Evolutionary conservation across 1,284 basidiomycete genomes (phyloP).

Genomic region (Cutaneotrichosporon spelunceum): DNA sequence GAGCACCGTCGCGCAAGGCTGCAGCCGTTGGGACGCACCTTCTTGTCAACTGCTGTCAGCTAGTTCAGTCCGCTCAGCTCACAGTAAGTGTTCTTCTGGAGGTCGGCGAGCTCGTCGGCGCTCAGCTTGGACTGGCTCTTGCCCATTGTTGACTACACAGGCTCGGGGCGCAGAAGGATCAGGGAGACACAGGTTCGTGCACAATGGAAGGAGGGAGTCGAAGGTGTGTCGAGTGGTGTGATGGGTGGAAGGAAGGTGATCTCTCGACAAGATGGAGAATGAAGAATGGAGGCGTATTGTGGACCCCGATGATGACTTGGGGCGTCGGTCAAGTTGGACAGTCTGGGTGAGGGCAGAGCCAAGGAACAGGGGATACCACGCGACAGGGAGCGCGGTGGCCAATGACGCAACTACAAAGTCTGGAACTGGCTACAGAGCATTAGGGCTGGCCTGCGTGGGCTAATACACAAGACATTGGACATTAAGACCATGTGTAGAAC

Average conservation of each 20-base stretch:
- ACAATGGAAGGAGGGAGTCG: neutral
- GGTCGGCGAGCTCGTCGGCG: slow-evolving; percentile 87
- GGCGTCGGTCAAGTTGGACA: too few species aligned
- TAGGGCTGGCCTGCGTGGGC: neutral
- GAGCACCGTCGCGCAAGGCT: neutral
- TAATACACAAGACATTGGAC: neutral
- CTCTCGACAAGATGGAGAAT: too few species aligned
- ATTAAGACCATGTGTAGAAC: neutral
- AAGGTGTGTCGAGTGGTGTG: neutral
- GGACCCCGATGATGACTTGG: too few species aligned
- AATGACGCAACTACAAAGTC: neutral
- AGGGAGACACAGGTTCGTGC: neutral
- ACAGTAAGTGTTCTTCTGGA: slow-evolving; percentile 99
- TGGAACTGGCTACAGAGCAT: neutral
- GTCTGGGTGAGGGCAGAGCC: neutral
- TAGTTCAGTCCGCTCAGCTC: slow-evolving; percentile 45
- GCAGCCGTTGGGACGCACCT: slow-evolving; percentile 47
- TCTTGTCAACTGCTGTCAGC: slow-evolving; percentile 82
- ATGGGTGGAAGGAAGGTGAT: neutral
- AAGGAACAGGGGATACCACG: neutral
- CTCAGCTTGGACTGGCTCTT: slow-evolving; percentile 97
- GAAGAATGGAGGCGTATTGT: too few species aligned
- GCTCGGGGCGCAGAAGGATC: neutral
- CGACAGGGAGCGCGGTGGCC: neutral
- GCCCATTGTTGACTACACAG: slow-evolving; percentile 59